Percentiles rank a stretch among this genome's conserved stretches.
These are phyloP conservation scores for Colletotrichum australisinense DNA, from an alignment of 2,329 filamentous ascomycete genomes.

Conservation along the genomic window DNA sequence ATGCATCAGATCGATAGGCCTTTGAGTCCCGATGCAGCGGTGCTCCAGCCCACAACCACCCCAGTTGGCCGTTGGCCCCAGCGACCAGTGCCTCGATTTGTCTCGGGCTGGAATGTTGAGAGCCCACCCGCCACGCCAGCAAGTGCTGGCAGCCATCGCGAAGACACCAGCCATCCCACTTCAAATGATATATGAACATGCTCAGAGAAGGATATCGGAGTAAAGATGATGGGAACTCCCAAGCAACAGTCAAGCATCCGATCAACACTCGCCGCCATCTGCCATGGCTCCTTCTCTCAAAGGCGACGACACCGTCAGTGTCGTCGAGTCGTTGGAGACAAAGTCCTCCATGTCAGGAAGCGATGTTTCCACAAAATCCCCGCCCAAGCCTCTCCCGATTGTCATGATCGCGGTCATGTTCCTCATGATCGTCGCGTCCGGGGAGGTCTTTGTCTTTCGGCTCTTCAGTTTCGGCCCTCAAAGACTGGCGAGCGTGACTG, in stretches of 20 bases:
- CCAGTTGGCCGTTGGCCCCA: background rate
- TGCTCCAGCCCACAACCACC: background rate
- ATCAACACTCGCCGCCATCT: background rate
- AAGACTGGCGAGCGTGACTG: slow-evolving; percentile 27
- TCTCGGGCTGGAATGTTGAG: slow-evolving; percentile 22
- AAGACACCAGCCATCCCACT: slow-evolving; percentile 14
- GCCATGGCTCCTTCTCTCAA: slow-evolving; percentile 28
- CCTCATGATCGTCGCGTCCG: slow-evolving; percentile 29
- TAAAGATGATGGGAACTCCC: background rate
- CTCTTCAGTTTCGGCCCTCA: slow-evolving; percentile 33
- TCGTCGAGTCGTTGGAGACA: slow-evolving; percentile 35
- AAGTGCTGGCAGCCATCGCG: slow-evolving; percentile 12
- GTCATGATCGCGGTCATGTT: slow-evolving; percentile 27
- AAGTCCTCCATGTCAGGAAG: slow-evolving; percentile 36
- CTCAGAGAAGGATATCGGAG: background rate
- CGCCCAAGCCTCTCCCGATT: slow-evolving; percentile 32
- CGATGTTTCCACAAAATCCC: slow-evolving; percentile 32
- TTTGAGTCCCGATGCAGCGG: background rate
- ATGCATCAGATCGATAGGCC: slow-evolving; percentile 9
- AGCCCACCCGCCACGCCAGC: slow-evolving; percentile 24
- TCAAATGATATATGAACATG: slow-evolving; percentile 21
- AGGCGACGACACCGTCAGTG: slow-evolving; percentile 29
- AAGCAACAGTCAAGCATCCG: background rate
- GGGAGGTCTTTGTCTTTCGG: slow-evolving; percentile 34
- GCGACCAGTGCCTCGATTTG: background rate